Base-by-base conservation (phyloP, 192 early-diverging fungal genomes). In the Coemansia sp. region DNA sequence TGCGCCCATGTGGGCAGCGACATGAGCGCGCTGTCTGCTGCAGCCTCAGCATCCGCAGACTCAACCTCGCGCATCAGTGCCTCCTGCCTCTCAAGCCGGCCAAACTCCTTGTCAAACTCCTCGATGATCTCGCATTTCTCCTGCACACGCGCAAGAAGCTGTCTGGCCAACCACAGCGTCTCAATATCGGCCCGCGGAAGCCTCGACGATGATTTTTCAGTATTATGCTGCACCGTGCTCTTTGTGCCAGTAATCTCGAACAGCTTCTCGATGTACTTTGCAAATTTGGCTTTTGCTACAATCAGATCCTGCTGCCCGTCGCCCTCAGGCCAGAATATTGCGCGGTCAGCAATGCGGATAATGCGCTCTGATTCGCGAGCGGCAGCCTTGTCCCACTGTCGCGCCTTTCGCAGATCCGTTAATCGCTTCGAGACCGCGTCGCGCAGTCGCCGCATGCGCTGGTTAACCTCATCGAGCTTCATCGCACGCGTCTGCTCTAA, bases 401-500 rank as follows among this genome's bases (percentile, higher is more conserved):
- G 74, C n/a, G 55, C 47, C 54, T 69, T 67, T 27, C 63, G 62
- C 19, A 84, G 56, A 28, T 86, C 85, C 0, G 47, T n/a, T 49
- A 82, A 63, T 26, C 81, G 78, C 64, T 74, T 79, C n/a, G 65
- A 66, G 25, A 83, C 68, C 19, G 86, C 84, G 18, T 81, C 78
- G 10, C 87, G 77, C 38, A 86, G 52, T 30, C 84, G 80, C 64
- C 81, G 84, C 28, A 92, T 73, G 47, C 73, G 75, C 28, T 76
- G 72, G 56, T 87, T 85, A 49, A 65, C 70, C 57, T 88, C 88
- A 31, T 86, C 84, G 9, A 89, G 75, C 58, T 84, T 82, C 60
- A 89, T 84, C 32, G 85, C 87, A 64, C 69, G 88, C 54, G 86
- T 91, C 61, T 88, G 90, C 67, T 85, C 86, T 18, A 89, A 84